Conservation (phyloP, 192 early-diverging fungal genomes). For the Gamsiella multidivaricata region DNA sequence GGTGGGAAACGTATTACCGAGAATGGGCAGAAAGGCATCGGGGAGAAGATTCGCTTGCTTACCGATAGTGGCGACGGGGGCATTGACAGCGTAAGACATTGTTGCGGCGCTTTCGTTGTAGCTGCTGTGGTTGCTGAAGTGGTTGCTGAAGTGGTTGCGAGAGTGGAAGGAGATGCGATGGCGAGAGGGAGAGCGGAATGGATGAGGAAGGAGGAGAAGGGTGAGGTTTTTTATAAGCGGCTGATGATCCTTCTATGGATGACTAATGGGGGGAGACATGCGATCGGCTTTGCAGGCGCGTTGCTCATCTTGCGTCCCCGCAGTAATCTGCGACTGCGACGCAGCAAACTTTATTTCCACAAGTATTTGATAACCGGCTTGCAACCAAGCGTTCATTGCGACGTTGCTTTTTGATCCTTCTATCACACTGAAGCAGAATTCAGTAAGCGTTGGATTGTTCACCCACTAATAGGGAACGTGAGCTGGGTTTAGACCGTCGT, state of each 20-base stretch:
- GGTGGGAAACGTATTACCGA: too few species aligned
- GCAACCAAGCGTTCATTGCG: too few species aligned
- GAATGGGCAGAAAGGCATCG: too few species aligned
- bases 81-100: conserved; percentile 42
- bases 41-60: not conserved
- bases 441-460: conserved; percentile 88
- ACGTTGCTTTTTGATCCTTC: too few species aligned
- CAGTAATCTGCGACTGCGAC: too few species aligned
- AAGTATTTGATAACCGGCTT: too few species aligned
- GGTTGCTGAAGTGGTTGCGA: not conserved
- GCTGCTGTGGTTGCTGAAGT: conserved; percentile 3
- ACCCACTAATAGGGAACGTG: conserved; percentile 91
- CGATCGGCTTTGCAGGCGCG: too few species aligned
- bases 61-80: conserved; percentile 37
- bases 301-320: too few species aligned
- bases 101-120: not conserved
- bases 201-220: not conserved
- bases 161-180: not conserved
- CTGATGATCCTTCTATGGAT: too few species aligned
- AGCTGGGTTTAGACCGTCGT: conserved; percentile 95
- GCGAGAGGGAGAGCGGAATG: not conserved
- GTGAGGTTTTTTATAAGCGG: not conserved
- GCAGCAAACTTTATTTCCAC: too few species aligned
- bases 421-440: too few species aligned
- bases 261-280: too few species aligned